Conservation (phyloP, 2,329 filamentous ascomycete species). For the Cladophialophora immunda region DNA sequence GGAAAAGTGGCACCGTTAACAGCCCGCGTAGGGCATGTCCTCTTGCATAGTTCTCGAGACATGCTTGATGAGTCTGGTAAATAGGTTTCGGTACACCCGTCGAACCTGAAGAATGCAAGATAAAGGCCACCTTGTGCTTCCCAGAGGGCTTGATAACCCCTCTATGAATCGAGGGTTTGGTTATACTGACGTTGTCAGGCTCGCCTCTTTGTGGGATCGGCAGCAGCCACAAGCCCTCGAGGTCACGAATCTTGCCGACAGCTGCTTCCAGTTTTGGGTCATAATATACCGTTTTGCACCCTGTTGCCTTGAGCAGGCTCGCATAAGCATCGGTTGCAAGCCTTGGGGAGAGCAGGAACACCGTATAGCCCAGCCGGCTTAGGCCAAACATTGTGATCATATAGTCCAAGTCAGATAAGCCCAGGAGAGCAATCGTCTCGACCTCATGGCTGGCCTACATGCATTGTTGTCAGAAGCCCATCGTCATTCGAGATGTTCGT, state of each 20-base stretch:
- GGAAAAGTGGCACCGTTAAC: constrained; percentile 64
- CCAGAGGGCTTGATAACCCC: background rate
- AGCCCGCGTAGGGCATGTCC: constrained; percentile 23
- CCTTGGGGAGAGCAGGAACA: background rate
- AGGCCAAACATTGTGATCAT: constrained; percentile 1
- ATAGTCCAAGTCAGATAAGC: background rate
- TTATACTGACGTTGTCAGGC: background rate
- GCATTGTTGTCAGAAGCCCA: background rate
- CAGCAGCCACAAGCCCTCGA: background rate
- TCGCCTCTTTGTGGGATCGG: background rate
- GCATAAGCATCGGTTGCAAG: background rate
- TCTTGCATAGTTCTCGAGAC: constrained; percentile 30
- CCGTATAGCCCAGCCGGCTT: background rate
- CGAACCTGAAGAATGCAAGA: constrained; percentile 60
- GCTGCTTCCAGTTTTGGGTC: background rate
- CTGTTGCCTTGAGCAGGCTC: background rate
- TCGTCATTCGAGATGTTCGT: background rate
- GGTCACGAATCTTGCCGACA: background rate
- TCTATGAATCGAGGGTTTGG: background rate
- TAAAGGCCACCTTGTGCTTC: constrained; percentile 47
- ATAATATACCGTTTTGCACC: background rate
- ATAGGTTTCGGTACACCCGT: constrained; percentile 58
- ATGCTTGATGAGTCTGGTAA: constrained; percentile 48
- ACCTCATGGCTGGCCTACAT: background rate
- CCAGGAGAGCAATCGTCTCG: background rate